These are phyloP conservation scores for Pseudozyma flocculosa DNA, from an alignment of 1,284 basidiomycete genomes.

Conservation along the genomic window DNA sequence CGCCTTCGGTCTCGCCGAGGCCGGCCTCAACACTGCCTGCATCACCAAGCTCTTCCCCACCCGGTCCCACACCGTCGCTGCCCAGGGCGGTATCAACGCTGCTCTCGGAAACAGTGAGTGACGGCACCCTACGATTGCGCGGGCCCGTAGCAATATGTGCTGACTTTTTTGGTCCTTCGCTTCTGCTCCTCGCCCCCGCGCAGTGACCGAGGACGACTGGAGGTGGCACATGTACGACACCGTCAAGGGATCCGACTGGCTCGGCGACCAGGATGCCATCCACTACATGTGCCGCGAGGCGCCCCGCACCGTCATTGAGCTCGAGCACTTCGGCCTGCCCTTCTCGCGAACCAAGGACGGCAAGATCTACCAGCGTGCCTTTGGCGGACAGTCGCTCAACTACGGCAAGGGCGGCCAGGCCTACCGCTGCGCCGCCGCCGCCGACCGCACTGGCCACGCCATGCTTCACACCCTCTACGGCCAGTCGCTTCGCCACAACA, in stretches of 20 bases:
- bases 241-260: constrained; percentile 99
- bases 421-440: constrained; percentile 97
- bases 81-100: constrained; percentile 99
- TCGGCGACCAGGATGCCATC: constrained; percentile 99
- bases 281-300: constrained; percentile 99
- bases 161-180: no score
- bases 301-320: constrained; percentile 87
- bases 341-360: constrained; percentile 99
- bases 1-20: constrained; percentile 97
- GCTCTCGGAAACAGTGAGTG: constrained; percentile 77
- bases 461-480: constrained; percentile 98
- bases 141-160: no score
- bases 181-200: no score
- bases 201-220: constrained; percentile 73
- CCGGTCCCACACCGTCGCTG: constrained; percentile 96
- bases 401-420: constrained; percentile 98
- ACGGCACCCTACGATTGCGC: no score
- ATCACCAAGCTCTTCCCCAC: constrained; percentile 99
- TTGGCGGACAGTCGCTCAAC: constrained; percentile 96
- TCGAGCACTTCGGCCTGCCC: constrained; percentile 98
- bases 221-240: constrained; percentile 99
- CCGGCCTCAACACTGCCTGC: constrained; percentile 88
- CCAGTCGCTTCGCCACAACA: constrained; percentile 97
- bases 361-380: constrained; percentile 99
- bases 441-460: constrained; percentile 97